Evolutionary conservation across 305 asterid genomes (phyloP).

Genomic region (Petunia hybrid): DNA sequence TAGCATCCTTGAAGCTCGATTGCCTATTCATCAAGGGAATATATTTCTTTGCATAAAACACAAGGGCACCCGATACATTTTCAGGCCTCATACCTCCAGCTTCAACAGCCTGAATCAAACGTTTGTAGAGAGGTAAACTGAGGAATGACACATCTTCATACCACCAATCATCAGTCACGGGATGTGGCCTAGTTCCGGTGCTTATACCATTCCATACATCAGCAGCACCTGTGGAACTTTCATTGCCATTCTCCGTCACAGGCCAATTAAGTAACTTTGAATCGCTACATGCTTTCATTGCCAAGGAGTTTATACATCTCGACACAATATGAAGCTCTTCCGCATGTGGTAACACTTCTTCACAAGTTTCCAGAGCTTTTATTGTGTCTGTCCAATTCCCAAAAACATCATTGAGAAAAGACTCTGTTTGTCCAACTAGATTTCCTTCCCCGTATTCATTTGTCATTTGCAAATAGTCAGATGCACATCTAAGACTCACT

Average conservation of each 20-base stretch:
- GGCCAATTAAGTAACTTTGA: constrained; percentile 68
- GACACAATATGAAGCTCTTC: constrained; percentile 86
- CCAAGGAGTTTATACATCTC: constrained; percentile 82
- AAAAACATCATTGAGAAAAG: constrained; percentile 64
- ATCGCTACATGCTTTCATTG: constrained; percentile 73
- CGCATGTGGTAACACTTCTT: constrained; percentile 69
- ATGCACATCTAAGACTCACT: constrained; percentile 80
- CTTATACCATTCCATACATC: constrained; percentile 75
- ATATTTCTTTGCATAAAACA: constrained; percentile 76
- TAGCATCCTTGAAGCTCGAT: constrained; percentile 68
- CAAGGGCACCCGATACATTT: constrained; percentile 70
- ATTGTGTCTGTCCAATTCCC: constrained; percentile 85
- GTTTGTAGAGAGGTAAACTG: constrained; percentile 65
- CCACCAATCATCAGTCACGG: constrained; percentile 79
- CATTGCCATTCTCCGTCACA: constrained; percentile 43
- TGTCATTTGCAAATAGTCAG: constrained; percentile 82
- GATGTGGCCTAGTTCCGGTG: constrained; percentile 44
- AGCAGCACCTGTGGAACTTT: constrained; percentile 38
- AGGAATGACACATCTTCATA: constrained; percentile 85
- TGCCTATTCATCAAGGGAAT: constrained; percentile 82
- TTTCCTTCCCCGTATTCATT: constrained; percentile 90
- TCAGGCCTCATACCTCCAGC: constrained; percentile 69
- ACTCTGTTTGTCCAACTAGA: constrained; percentile 66
- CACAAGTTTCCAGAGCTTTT: constrained; percentile 86
- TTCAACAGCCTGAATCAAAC: constrained; percentile 75